phyloP scores from a whole-genome alignment of 108 stramenopile genomes.

The Aurantiochytrium sp. region DNA sequence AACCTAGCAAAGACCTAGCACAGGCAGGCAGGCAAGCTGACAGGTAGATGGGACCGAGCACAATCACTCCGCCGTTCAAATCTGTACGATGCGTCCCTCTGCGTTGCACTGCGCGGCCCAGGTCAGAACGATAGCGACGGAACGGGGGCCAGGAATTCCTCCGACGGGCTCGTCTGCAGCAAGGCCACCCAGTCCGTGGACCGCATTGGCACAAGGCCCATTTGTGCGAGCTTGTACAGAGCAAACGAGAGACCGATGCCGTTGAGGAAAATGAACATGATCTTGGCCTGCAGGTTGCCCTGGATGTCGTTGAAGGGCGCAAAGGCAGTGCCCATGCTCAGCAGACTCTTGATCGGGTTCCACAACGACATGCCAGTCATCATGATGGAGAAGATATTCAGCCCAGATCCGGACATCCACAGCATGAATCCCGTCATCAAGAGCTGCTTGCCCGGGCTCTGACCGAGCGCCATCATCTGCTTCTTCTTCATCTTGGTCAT shows the following conservation, averaged over 20 bases:
- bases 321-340: background rate
- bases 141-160: background rate
- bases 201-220: background rate
- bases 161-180: background rate
- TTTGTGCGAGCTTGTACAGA: background rate
- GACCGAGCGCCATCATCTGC: constrained; percentile 9
- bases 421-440: constrained; percentile 36
- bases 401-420: constrained; percentile 32
- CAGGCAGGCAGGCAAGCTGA: no score
- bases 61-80: no score
- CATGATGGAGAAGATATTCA: constrained; percentile 39
- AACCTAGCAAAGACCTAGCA: no score
- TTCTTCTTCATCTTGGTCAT: constrained; percentile 19
- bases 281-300: background rate
- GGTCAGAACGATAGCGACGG: background rate
- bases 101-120: no score
- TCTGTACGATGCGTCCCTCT: no score
- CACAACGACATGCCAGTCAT: constrained; percentile 32
- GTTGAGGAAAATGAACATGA: constrained; percentile 13
- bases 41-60: no score
- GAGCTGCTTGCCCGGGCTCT: constrained; percentile 3
- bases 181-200: background rate
- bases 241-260: constrained; percentile 2
- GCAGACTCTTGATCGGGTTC: constrained; percentile 34
- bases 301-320: background rate